phyloP scores from a whole-genome alignment of 768 basidiomycete genomes.

The Pleurotus platypus region DNA sequence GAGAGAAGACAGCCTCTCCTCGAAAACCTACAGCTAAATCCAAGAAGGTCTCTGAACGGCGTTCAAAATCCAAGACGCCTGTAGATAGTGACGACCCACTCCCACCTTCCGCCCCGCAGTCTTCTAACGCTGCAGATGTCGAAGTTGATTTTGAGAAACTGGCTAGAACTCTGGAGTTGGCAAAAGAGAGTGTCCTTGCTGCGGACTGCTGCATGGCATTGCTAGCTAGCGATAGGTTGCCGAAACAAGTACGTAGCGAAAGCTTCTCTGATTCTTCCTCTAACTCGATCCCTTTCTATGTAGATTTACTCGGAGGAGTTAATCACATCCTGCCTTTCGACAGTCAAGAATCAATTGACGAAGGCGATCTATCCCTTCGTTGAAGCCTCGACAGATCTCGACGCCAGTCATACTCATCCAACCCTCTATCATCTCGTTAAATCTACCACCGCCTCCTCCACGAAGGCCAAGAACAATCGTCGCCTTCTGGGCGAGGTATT shows the following conservation, averaged over 20 bases:
- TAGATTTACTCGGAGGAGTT: conserved; percentile 94
- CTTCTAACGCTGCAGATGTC: conserved; percentile 26
- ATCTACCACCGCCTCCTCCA: conserved; percentile 28
- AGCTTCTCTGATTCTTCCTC: neutral
- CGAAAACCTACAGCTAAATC: conserved; percentile 38
- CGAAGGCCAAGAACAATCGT: conserved; percentile 26
- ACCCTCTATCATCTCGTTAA: conserved; percentile 51
- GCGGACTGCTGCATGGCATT: conserved; percentile 82
- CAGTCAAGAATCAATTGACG: conserved; percentile 78
- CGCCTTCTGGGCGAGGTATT: conserved; percentile 65
- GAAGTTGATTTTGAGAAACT: conserved; percentile 51
- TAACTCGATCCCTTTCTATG: neutral
- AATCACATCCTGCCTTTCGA: conserved; percentile 71
- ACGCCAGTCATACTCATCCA: conserved; percentile 33
- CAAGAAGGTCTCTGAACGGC: conserved; percentile 35
- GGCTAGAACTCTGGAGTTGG: conserved; percentile 50
- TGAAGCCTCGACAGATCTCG: conserved; percentile 53
- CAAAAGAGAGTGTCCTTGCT: conserved; percentile 72
- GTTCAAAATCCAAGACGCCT: conserved; percentile 43
- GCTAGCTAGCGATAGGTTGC: conserved; percentile 72
- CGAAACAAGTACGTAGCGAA: conserved; percentile 69
- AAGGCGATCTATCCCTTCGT: conserved; percentile 84
- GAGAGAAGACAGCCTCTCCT: conserved; percentile 30
- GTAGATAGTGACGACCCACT: conserved; percentile 31
- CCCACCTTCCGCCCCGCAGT: conserved; percentile 20